A percentile compares a stretch with the other conserved stretches of the same genome.
Evolutionary conservation across 345 rosid species (phyloP).

Genomic region (Abelmoschus esculentus): DNA sequence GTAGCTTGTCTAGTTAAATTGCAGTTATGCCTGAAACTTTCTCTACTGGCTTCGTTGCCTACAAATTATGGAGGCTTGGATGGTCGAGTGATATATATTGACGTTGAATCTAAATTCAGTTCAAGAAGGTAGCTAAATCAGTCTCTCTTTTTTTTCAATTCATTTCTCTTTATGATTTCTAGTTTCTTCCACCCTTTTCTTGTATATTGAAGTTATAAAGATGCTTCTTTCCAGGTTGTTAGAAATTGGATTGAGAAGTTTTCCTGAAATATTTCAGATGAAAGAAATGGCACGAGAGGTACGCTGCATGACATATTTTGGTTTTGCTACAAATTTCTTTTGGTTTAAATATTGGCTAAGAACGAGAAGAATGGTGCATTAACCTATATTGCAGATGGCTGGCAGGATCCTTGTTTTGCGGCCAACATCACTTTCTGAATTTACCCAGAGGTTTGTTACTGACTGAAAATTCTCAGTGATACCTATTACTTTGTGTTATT

Average conservation of each 20-base stretch:
- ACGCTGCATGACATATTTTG: conserved; percentile 6
- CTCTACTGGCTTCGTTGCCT: conserved; percentile 69
- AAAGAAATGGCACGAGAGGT: conserved; percentile 84
- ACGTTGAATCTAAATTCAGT: conserved; percentile 76
- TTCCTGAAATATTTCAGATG: conserved; percentile 63
- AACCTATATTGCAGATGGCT: conserved; percentile 54
- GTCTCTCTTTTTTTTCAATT: not conserved
- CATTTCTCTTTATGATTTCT: not conserved
- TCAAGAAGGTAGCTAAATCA: conserved; percentile 50
- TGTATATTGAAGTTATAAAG: not conserved
- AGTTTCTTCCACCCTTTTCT: not conserved
- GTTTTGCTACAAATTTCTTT: not conserved
- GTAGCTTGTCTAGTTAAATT: conserved; percentile 7
- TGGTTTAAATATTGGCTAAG: not conserved
- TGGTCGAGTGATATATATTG: conserved; percentile 68
- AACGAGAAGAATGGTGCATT: conserved; percentile 2
- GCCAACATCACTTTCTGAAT: conserved; percentile 62
- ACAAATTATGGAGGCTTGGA: conserved; percentile 61
- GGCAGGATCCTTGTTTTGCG: conserved; percentile 72
- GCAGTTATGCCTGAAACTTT: conserved; percentile 79
- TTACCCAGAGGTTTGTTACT: conserved; percentile 54
- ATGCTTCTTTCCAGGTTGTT: conserved; percentile 45
- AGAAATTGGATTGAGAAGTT: conserved; percentile 73
- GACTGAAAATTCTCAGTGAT: not conserved
- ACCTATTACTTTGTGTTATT: not conserved